Evolutionary conservation across 2,329 filamentous ascomycete genomes (phyloP).

Genomic region (Colletotrichum scovillei): DNA sequence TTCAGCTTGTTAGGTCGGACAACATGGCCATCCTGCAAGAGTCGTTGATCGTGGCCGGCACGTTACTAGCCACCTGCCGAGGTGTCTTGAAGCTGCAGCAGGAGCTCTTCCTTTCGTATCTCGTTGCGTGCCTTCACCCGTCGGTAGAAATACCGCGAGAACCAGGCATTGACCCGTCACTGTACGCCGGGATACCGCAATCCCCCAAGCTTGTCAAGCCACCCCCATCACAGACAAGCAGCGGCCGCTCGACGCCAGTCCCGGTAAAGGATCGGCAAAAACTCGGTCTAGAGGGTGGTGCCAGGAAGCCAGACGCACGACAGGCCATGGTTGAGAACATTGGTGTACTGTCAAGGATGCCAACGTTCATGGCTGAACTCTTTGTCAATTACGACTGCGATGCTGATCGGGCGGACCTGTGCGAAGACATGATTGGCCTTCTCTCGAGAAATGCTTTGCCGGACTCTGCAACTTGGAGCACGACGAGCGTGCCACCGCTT

Average conservation of each 20-base stretch:
- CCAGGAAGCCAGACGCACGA: slow-evolving; percentile 91
- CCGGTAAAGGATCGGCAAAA: slow-evolving; percentile 93
- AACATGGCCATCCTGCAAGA: slow-evolving; percentile 96
- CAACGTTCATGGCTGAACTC: slow-evolving; percentile 92
- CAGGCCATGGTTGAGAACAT: slow-evolving; percentile 99
- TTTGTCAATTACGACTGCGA: slow-evolving; percentile 99
- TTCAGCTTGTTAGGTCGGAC: slow-evolving; percentile 95
- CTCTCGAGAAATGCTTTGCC: slow-evolving; percentile 94
- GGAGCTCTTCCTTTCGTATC: slow-evolving; percentile 93
- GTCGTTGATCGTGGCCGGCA: slow-evolving; percentile 91
- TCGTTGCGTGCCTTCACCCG: slow-evolving; percentile 93
- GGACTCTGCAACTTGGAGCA: slow-evolving; percentile 98
- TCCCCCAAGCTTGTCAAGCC: slow-evolving; percentile 88
- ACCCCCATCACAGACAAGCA: slow-evolving; percentile 76
- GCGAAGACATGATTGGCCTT: slow-evolving; percentile 94
- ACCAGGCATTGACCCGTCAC: slow-evolving; percentile 85
- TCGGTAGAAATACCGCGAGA: slow-evolving; percentile 94
- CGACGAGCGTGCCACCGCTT: slow-evolving; percentile 94
- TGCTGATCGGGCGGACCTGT: slow-evolving; percentile 88
- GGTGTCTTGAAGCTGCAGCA: slow-evolving; percentile 94
- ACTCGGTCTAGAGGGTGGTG: slow-evolving; percentile 90
- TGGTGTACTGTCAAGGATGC: slow-evolving; percentile 90
- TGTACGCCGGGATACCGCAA: slow-evolving; percentile 95
- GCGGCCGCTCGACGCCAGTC: slow-evolving; percentile 89
- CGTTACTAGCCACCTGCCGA: slow-evolving; percentile 89